Conservation (phyloP, 1,284 basidiomycete species). For the Malassezia nana region DNA sequence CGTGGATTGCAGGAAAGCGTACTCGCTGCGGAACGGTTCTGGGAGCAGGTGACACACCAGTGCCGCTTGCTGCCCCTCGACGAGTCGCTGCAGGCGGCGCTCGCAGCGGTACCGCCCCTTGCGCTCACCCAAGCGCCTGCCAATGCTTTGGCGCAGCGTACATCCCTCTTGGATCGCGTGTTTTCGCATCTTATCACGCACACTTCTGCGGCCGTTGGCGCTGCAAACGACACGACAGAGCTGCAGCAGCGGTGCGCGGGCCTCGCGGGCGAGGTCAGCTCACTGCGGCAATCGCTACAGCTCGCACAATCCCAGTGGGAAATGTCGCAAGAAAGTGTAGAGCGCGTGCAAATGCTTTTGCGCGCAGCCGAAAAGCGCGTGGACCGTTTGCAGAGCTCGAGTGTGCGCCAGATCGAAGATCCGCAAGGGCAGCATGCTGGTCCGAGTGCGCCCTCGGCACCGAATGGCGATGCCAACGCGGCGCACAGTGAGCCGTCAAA, state of each 20-base stretch:
- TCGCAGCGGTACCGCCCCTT: neutral
- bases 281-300: constrained; percentile 9
- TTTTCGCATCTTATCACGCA: neutral
- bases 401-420: constrained; percentile 16
- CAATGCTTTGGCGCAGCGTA: neutral
- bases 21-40: constrained; percentile 27
- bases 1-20: constrained; percentile 22
- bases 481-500: neutral
- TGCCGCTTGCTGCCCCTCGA: constrained; percentile 20
- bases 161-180: neutral
- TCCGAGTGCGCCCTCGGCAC: constrained; percentile 1
- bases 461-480: neutral
- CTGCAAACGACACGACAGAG: neutral
- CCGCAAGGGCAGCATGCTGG: constrained; percentile 18
- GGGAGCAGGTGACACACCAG: constrained; percentile 23
- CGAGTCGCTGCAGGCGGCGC: constrained; percentile 18
- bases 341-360: constrained; percentile 16
- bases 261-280: constrained; percentile 22
- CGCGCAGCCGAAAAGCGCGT: constrained; percentile 12
- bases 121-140: neutral
- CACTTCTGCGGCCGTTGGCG: neutral
- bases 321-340: constrained; percentile 7
- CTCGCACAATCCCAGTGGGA: constrained; percentile 4
- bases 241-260: constrained; percentile 19
- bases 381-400: constrained; percentile 16